Evolutionary conservation across 345 rosid species (phyloP), one percentile per base, ranked within the genome.

Genomic region (Euphorbia lathyris): DNA sequence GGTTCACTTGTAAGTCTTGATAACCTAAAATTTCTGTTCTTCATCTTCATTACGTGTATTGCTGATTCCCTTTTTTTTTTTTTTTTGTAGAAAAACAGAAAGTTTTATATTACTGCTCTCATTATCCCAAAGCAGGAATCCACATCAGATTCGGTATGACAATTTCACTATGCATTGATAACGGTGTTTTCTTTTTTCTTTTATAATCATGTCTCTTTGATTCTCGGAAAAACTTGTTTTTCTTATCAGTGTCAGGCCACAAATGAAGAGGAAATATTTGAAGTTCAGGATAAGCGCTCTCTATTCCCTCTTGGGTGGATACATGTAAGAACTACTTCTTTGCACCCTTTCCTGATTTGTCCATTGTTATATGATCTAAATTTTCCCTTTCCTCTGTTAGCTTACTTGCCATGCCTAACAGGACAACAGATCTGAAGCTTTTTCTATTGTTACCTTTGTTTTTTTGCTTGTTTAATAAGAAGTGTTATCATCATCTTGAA

Each of bases 301-400:
- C 97, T 95, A 75, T 91, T 95, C 66, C 96, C 97, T 57, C 92
- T 95, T 23, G 99, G 99, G 52, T 95, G 99, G 99, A 95, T 95
- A 84, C 99, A 95, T 86, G 99, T 95, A 74, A 87, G 97, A 83
- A 43, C 47, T 42, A 36, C 59, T 57, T 50, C 43, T 55, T 0
- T 43, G 14, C 12, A 51, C 55, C 34, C 14, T 17, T 17, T 11
- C 17, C 25, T 57, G 17, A 20, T 57, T 8, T n/a, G 50, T 56
- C 30, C 6, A 9, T 48, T 2, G 12, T 45, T 7, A 14, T 27
- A 4, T 27, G 16, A 12, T 34, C 7, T 6, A 20, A 23, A 9
- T 10, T 27, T 9, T 43, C 3, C 51, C 22, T 17, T 14, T 19
- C 53, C 66, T 9, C 16, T 25, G 20, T 9, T 64, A 42, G 50